Percentiles rank a stretch among this genome's conserved stretches.
Evolutionary conservation across 2,329 filamentous ascomycete genomes (phyloP).

Genomic region (Nannizzia gypsea): DNA sequence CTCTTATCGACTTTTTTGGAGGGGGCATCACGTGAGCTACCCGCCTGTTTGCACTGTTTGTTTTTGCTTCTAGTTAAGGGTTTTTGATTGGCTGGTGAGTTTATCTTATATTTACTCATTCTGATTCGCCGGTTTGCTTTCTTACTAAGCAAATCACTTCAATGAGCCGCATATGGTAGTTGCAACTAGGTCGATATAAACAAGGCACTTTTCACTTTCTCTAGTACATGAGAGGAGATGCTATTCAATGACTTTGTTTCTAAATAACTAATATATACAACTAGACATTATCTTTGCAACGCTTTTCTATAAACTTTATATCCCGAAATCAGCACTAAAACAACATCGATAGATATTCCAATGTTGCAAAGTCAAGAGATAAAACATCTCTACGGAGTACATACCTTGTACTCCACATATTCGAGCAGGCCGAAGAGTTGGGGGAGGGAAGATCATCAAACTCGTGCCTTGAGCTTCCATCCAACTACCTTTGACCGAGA

Average conservation of each 20-base stretch:
- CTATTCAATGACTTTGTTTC: neutral
- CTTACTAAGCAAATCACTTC: no score
- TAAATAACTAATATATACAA: neutral
- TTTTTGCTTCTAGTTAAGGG: no score
- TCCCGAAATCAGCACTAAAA: neutral
- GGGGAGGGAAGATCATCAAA: slow-evolving; percentile 15
- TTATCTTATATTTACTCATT: no score
- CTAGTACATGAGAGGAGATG: no score
- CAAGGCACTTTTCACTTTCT: no score
- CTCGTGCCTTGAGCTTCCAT: slow-evolving; percentile 23
- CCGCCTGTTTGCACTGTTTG: neutral
- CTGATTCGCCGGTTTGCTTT: no score
- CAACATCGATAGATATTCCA: neutral
- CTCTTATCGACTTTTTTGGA: neutral
- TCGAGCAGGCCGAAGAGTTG: neutral
- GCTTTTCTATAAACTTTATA: neutral
- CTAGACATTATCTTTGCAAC: neutral
- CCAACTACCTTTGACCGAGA: slow-evolving; percentile 32
- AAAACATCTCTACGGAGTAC: neutral
- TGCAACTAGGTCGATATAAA: no score
- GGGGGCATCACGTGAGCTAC: neutral
- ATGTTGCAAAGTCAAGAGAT: neutral
- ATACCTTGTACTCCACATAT: neutral
- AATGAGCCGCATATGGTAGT: no score
- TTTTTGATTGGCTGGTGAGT: no score